phyloP scores from a whole-genome alignment of 257 asterid genomes.

The Gynochthodes officinalis region DNA sequence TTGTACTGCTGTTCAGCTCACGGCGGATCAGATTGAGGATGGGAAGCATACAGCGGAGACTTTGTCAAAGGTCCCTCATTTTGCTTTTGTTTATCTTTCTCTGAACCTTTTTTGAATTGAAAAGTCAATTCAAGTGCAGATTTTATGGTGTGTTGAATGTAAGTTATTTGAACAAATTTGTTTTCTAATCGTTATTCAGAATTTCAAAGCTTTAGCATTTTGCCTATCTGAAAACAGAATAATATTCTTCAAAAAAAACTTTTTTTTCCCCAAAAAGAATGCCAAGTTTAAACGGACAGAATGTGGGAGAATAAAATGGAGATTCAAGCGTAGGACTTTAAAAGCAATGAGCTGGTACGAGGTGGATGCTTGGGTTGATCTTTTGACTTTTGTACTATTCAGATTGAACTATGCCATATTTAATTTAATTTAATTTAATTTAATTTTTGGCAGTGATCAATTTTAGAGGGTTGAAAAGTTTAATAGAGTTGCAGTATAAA shows the following conservation, averaged over 20 bases:
- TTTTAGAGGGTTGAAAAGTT: background rate
- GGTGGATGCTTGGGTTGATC: constrained; percentile 1
- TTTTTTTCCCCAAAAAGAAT: background rate
- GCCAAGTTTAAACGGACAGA: background rate
- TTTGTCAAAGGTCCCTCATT: constrained; percentile 41
- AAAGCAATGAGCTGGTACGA: background rate
- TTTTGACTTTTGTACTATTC: background rate
- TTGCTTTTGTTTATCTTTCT: constrained; percentile 6
- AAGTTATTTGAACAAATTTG: background rate
- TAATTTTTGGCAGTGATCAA: background rate
- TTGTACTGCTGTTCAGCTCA: constrained; percentile 56
- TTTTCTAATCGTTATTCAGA: background rate
- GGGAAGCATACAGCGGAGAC: constrained; percentile 34
- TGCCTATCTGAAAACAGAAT: background rate
- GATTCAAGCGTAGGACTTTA: background rate
- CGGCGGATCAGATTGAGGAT: constrained; percentile 49
- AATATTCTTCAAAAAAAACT: background rate
- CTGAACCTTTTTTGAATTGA: background rate
- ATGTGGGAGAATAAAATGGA: background rate
- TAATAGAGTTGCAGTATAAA: background rate
- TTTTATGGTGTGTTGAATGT: background rate
- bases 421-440: background rate
- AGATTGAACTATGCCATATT: background rate
- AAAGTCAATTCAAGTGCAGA: constrained; percentile 5
- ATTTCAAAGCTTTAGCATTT: background rate